Conservation (phyloP, 2,329 filamentous ascomycete genomes). For the Apiospora phragmitis region DNA sequence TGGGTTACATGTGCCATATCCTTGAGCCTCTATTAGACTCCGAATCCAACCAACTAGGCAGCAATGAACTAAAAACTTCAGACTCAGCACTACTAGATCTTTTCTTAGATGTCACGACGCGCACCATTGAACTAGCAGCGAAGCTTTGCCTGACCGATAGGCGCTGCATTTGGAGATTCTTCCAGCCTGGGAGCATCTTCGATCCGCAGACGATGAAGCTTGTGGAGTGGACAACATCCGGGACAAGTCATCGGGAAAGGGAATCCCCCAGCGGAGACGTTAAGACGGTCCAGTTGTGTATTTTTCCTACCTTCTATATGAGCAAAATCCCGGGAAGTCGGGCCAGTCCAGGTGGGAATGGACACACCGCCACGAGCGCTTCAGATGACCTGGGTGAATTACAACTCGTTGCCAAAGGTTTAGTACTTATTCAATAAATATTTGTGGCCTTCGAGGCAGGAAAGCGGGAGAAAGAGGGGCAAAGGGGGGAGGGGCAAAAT, state of each 20-base stretch:
- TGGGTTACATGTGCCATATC: not conserved
- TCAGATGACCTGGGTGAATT: not conserved
- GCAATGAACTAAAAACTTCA: not conserved
- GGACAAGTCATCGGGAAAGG: not conserved
- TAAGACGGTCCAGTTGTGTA: not conserved
- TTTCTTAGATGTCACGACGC: not conserved
- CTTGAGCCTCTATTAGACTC: not conserved
- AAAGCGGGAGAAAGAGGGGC: not conserved
- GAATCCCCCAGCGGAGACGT: not conserved
- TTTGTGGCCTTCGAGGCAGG: not conserved
- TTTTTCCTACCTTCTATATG: not conserved
- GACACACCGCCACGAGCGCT: not conserved
- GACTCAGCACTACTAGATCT: not conserved
- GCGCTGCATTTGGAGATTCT: not conserved
- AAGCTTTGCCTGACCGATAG: not conserved
- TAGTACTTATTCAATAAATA: not conserved
- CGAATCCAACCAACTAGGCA: too few species aligned
- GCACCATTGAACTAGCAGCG: not conserved
- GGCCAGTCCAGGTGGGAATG: not conserved
- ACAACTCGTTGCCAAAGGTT: not conserved
- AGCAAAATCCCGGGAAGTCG: not conserved
- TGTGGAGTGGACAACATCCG: not conserved
- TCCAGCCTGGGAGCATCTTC: not conserved
- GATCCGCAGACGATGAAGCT: not conserved
- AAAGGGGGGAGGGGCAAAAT: too few species aligned